phyloP scores from a whole-genome alignment of 2,329 filamentous ascomycete species.

The Fusarium oxysporum region DNA sequence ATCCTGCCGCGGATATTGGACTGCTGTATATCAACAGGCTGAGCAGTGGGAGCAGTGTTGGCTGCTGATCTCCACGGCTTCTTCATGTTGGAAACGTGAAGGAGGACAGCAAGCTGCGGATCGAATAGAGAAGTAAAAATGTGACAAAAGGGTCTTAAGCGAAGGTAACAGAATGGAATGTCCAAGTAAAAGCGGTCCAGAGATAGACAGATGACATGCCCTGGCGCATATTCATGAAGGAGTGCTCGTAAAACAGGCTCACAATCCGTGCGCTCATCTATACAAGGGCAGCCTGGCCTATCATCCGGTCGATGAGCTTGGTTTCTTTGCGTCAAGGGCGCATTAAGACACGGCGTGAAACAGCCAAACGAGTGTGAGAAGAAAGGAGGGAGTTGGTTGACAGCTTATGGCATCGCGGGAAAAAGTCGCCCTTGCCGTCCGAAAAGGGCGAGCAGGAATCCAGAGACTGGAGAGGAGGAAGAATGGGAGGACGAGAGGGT shows the following conservation, averaged over 20 bases:
- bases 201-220: slow-evolving; percentile 28
- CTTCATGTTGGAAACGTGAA: slow-evolving; percentile 50
- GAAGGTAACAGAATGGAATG: slow-evolving; percentile 30
- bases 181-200: slow-evolving; percentile 26
- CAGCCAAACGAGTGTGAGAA: slow-evolving; percentile 41
- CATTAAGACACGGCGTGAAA: slow-evolving; percentile 26
- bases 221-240: slow-evolving; percentile 40
- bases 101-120: slow-evolving; percentile 1
- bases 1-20: slow-evolving; percentile 68
- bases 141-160: slow-evolving; percentile 14
- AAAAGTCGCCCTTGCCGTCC: slow-evolving; percentile 40
- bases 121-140: slow-evolving; percentile 4
- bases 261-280: slow-evolving; percentile 42
- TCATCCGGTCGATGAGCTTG: slow-evolving; percentile 35
- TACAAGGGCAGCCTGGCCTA: slow-evolving; percentile 43
- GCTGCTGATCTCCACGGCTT: slow-evolving; percentile 60
- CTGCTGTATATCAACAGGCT: slow-evolving; percentile 50
- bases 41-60: slow-evolving; percentile 46
- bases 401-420: slow-evolving; percentile 45
- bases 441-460: slow-evolving; percentile 37
- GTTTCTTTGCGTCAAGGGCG: slow-evolving; percentile 20
- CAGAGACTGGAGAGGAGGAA: slow-evolving; percentile 10
- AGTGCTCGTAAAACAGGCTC: slow-evolving; percentile 36
- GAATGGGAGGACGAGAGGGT: slow-evolving; percentile 36
- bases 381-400: slow-evolving; percentile 18